Conservation (phyloP, 129 eudicot genomes). For the Erigeron canadensis region DNA sequence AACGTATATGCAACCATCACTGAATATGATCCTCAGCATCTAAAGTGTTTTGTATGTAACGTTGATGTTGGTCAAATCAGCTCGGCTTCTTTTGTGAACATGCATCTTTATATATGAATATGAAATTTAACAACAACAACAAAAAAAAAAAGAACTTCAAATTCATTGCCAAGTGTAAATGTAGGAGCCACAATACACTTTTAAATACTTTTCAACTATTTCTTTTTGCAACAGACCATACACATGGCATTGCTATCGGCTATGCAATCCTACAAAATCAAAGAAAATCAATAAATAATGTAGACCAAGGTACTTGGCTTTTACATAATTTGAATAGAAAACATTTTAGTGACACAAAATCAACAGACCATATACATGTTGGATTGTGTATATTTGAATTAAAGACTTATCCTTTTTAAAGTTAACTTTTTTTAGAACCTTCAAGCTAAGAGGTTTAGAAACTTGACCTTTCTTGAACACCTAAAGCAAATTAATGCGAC, state of each 20-base stretch:
- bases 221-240: background rate
- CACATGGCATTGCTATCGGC: background rate
- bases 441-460: background rate
- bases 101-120: constrained; percentile 22
- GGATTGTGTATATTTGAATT: background rate
- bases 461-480: no score
- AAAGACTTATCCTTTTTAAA: no score
- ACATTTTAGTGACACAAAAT: background rate
- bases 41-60: background rate
- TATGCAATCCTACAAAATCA: background rate
- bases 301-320: background rate
- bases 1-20: background rate
- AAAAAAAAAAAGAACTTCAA: background rate
- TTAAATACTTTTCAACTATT: background rate
- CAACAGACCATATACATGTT: no score
- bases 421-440: no score
- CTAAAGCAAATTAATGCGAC: background rate
- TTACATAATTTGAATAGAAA: no score
- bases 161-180: constrained; percentile 21
- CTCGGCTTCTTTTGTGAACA: constrained; percentile 9
- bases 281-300: background rate
- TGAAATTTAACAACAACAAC: background rate
- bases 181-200: constrained; percentile 31
- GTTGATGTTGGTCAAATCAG: constrained; percentile 30
- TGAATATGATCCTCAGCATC: constrained; percentile 11